A percentile compares a stretch with the other conserved stretches of the same genome.
Evolutionary conservation across 768 basidiomycete species (phyloP).

Genomic region (Trichaptum fuscoviolaceum): DNA sequence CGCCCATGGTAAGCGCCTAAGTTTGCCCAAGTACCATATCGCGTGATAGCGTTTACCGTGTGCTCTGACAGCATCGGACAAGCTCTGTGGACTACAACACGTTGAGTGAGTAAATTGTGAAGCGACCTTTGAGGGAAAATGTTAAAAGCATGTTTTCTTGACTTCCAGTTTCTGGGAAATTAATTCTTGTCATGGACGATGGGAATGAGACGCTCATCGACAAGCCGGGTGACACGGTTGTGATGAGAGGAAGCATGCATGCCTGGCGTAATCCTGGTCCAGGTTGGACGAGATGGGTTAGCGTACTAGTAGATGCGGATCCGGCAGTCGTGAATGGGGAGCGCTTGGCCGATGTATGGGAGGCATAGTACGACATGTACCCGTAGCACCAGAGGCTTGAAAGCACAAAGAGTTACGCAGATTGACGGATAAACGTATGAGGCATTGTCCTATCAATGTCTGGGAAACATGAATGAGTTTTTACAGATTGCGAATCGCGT

Average conservation of each 20-base stretch:
- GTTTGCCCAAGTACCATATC: background rate
- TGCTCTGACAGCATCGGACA: slow-evolving; percentile 37
- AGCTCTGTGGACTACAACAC: slow-evolving; percentile 60
- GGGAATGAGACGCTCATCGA: slow-evolving; percentile 47
- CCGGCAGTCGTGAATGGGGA: slow-evolving; percentile 44
- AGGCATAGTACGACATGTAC: slow-evolving; percentile 3
- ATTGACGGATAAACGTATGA: too few relatives aligned
- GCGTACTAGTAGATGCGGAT: slow-evolving; percentile 49
- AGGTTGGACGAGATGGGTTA: slow-evolving; percentile 47
- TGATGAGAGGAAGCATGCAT: slow-evolving; percentile 56
- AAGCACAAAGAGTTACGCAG: too few relatives aligned
- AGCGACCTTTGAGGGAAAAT: background rate
- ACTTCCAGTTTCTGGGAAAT: slow-evolving; percentile 44
- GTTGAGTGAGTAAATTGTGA: slow-evolving; percentile 32
- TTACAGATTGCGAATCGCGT: background rate
- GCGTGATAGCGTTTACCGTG: slow-evolving; percentile 18
- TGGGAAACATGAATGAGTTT: background rate
- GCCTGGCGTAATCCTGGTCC: slow-evolving; percentile 56
- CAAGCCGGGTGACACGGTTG: slow-evolving; percentile 50
- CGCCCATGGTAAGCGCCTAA: slow-evolving; percentile 40
- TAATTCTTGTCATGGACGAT: slow-evolving; percentile 52
- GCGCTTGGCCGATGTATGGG: slow-evolving; percentile 24
- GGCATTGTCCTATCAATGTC: too few relatives aligned
- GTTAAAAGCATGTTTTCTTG: background rate
- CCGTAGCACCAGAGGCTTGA: too few relatives aligned